phyloP scores from a whole-genome alignment of 2,329 filamentous ascomycete genomes.

The Atkinsonella texensis region DNA sequence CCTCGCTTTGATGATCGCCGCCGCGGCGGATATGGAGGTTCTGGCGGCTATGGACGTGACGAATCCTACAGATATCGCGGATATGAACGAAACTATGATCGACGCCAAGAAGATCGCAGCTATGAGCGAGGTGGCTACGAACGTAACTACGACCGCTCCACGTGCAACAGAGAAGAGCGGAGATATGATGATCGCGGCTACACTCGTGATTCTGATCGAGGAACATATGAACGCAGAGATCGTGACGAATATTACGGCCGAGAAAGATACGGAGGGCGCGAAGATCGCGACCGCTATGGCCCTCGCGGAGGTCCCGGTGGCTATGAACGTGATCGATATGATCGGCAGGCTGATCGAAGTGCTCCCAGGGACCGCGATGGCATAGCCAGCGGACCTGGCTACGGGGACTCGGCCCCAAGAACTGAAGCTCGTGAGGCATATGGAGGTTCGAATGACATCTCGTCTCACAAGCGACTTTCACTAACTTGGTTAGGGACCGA shows the following conservation, averaged over 20 bases:
- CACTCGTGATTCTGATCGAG: constrained; percentile 47
- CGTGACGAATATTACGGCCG: constrained; percentile 28
- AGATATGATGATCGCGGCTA: constrained; percentile 35
- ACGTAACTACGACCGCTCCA: constrained; percentile 31
- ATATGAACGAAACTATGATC: constrained; percentile 29
- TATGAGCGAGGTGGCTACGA: constrained; percentile 33
- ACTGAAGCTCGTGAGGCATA: constrained; percentile 32
- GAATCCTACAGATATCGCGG: constrained; percentile 47
- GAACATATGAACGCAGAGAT: constrained; percentile 38
- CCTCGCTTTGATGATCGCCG: constrained; percentile 49
- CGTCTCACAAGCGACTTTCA: background rate
- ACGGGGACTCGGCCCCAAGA: constrained; percentile 29
- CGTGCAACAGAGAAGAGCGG: constrained; percentile 23
- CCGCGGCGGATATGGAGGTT: constrained; percentile 45
- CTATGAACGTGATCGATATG: constrained; percentile 38
- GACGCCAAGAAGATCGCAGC: constrained; percentile 32
- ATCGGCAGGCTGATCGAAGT: constrained; percentile 32
- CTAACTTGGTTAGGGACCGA: constrained; percentile 22
- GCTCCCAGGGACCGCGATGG: constrained; percentile 27
- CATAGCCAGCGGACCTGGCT: constrained; percentile 24
- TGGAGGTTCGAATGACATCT: constrained; percentile 24
- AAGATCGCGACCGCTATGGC: constrained; percentile 33
- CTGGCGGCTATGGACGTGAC: constrained; percentile 34
- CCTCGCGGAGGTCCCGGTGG: constrained; percentile 27
- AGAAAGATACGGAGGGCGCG: constrained; percentile 29